Evolutionary conservation across 2,329 filamentous ascomycete genomes (phyloP), one percentile per base, ranked within the genome.

Genomic region (Nigrograna mackinnonii): DNA sequence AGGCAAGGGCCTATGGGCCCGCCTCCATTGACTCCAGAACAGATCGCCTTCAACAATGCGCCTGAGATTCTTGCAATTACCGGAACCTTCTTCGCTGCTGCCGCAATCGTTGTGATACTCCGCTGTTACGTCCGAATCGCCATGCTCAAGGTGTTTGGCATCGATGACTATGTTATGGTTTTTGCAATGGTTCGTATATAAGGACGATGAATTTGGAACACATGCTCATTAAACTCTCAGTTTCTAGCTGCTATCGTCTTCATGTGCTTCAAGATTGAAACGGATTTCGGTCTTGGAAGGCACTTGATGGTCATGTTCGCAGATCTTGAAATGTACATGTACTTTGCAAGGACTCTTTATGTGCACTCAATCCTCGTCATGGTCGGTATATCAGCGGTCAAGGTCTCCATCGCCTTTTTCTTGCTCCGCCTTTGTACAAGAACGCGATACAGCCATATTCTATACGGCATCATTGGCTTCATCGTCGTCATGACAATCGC

Each of bases 151-250:
- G 73, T 72, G 20, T 64, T 75, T 33, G 76, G 77, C 2, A 50
- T 65, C 18, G 79, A 82, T 62, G 78, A 80, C 52, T 74, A 66
- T 44, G 47, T 72, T 2, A 78, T 79, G 52, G 37, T 72, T 2
- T 43, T 59, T 3, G 69, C 75, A 4, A 64, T 68, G 60, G 64
- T 77, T 50, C 49, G 63, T 36, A 11, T 7, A 21, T 12, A n/a
- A n/a, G n/a, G n/a, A n/a, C 3, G 34, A 12, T 3, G 31, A 14
- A 13, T 9, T 33, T 33, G 11, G 13, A 9, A 9, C 24, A 9
- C 9, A 28, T n/a, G n/a, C 24, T 9, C 24, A 28, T n/a, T 33
- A 17, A 33, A 12, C 16, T 17, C n/a, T 13, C 31, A 33, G 31
- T 33, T 12, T 11, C 16, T 33, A 9, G 31, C 31, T 11, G 31